Base-by-base conservation (phyloP, 176 grass and related monocot genomes). In the Microstegium vimineum region DNA sequence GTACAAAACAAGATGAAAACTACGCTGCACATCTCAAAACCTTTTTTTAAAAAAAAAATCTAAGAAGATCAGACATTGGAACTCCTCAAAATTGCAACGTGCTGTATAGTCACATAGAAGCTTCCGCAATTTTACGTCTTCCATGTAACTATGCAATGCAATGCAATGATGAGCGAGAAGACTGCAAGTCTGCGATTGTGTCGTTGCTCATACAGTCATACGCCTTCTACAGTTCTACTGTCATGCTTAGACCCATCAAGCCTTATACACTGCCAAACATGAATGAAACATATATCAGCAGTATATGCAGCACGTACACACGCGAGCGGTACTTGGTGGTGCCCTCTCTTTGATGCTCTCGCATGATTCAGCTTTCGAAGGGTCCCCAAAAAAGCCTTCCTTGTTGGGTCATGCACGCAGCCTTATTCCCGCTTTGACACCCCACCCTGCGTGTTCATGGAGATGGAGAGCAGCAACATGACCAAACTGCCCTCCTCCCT, bases 391-490 rank as follows among this genome's bases (percentile, higher is more conserved):
- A 78, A 83, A 71, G 79, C 27, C 77, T 57, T 74, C 76, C 43
- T 86, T 86, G 69, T 74, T 86, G 84, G 84, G 77, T 66, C 84
- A 27, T 57, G 77, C 77, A 80, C 77, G 84, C 84, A 81, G 79
- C 37, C 78, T 33, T 77, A 86, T 73, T 85, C 87, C 56, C 83
- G n/a, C 9, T 60, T 60, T 14, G 59, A 61, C 86, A 89, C 64
- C 62, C 80, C 86, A 89, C 64, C 62, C 80, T 37, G 43, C 59
- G 5, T 13, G 5, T 13, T 62, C 18, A 62, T 7, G 3, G 17
- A 34, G 38, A n/a, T n/a, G n/a, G n/a, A n/a, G n/a, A n/a, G n/a
- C n/a, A 54, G 49, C 15, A 6, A 38, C 78, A 33, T 82, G 88
- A 90, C 88, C 37, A 51, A 83, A 86, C 37, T 82, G 60, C 88